Percentiles rank a stretch among this genome's conserved stretches.
These are phyloP conservation scores for Lactarius quietus DNA, from an alignment of 768 basidiomycete genomes.

Conservation along the genomic window DNA sequence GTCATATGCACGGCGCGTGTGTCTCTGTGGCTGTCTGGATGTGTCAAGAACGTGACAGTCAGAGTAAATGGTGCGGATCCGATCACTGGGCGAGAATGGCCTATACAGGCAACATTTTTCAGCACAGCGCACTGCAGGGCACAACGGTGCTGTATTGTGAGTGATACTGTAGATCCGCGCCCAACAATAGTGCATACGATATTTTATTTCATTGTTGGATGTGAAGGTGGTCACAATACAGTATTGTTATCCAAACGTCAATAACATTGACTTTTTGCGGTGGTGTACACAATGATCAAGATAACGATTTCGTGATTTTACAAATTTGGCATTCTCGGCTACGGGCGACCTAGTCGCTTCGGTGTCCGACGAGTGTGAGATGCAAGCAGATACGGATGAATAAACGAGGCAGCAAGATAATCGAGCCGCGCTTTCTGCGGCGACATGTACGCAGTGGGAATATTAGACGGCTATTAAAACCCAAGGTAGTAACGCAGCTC, in stretches of 20 bases:
- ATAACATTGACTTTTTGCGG: not conserved
- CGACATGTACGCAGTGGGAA: not conserved
- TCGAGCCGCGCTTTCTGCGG: not conserved
- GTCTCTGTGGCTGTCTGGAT: not conserved
- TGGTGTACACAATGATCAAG: not conserved
- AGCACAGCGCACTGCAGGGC: not conserved
- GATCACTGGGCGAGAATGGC: too few relatives aligned
- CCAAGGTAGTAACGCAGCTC: not conserved
- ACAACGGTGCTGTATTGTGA: not conserved
- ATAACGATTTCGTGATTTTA: not conserved
- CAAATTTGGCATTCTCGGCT: not conserved
- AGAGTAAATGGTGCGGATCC: not conserved
- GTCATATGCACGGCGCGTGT: not conserved
- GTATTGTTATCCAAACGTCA: too few relatives aligned
- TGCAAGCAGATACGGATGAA: not conserved
- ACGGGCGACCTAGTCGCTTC: not conserved
- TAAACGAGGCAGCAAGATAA: not conserved
- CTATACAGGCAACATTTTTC: too few relatives aligned
- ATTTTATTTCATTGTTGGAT: too few relatives aligned
- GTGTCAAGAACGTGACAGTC: not conserved
- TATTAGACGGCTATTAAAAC: not conserved
- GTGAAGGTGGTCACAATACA: too few relatives aligned
- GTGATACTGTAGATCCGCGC: too few relatives aligned
- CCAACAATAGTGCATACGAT: too few relatives aligned
- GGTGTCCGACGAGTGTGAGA: not conserved